Base-by-base conservation (phyloP, 148 eudicot species). In the Spergularia bocconei region DNA sequence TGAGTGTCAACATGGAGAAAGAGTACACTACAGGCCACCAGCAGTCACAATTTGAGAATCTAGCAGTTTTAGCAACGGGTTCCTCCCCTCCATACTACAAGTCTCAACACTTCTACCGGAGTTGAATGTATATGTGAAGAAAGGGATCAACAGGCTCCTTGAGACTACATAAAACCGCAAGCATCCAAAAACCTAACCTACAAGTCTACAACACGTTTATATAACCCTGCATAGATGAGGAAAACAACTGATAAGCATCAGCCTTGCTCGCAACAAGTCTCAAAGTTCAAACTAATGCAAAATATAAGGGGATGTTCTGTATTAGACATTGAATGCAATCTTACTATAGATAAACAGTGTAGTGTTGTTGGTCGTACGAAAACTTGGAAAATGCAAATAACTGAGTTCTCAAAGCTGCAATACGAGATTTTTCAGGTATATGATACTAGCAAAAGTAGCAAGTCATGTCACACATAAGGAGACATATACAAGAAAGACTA, bases 1-100 rank as follows among this genome's bases (percentile, higher is more conserved):
- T 75, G 47, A 75, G 68, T 68, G 69, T 78, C 21, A 79, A 41
- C 71, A 86, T 70, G 14, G 78, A 63, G 71, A 84, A 75, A 75
- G 81, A 75, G 85, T 82, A 79, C 41, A 66, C 68, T n/a, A 79
- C 75, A 82, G 75, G 14, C 77, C 48, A 39, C 80, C 59, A 16
- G 73, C 21, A 63, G 78, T 66, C 56, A 48, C 58, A 74, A 77
- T 79, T 44, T 83, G 54, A 60, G 25, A 47, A 65, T 11, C 50
- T 53, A 16, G 74, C 52, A 64, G 62, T 54, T 57, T 13, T 29
- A 47, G 41, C 29, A 23, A 60, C 20, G 25, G 69, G 38, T 61
- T 59, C 14, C 17, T 11, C 20, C 21, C 58, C 58, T 47, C 21
- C 38, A 16, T 41, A 25, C 10, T 63, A 79, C 70, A 71, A 44